Percentiles rank a stretch among this genome's conserved stretches.
These are phyloP conservation scores for Vachellia pachyceras DNA, from an alignment of 306 rosid genomes.

Conservation along the genomic window DNA sequence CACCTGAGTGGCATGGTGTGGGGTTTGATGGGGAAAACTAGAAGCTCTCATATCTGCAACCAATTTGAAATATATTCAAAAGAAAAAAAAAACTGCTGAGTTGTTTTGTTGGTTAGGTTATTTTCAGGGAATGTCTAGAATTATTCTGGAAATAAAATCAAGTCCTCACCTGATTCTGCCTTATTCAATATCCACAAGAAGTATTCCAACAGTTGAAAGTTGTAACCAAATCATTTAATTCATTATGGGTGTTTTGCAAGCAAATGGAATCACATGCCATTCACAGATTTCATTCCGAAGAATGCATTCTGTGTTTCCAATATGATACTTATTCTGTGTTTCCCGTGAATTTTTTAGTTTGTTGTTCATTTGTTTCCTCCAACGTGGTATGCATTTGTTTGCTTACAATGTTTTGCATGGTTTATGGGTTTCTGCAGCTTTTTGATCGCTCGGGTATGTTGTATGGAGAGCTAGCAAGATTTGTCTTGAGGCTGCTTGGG, in stretches of 20 bases:
- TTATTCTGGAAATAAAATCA: background rate
- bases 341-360: background rate
- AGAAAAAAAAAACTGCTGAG: background rate
- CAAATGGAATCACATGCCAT: background rate
- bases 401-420: background rate
- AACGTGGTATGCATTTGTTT: background rate
- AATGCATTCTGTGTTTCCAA: background rate
- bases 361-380: background rate
- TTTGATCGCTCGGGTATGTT: slow-evolving; percentile 73
- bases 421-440: slow-evolving; percentile 50
- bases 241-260: background rate
- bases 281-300: background rate
- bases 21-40: too few species aligned
- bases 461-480: slow-evolving; percentile 77
- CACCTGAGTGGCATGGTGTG: too few species aligned
- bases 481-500: slow-evolving; percentile 68
- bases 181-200: background rate
- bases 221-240: background rate
- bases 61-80: too few species aligned
- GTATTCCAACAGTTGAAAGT: background rate
- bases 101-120: background rate
- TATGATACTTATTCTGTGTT: background rate
- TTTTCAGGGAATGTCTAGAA: background rate
- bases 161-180: background rate
- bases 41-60: too few species aligned